Base-by-base conservation (phyloP, 306 rosid genomes). In the Gynostemma pentaphyllum region DNA sequence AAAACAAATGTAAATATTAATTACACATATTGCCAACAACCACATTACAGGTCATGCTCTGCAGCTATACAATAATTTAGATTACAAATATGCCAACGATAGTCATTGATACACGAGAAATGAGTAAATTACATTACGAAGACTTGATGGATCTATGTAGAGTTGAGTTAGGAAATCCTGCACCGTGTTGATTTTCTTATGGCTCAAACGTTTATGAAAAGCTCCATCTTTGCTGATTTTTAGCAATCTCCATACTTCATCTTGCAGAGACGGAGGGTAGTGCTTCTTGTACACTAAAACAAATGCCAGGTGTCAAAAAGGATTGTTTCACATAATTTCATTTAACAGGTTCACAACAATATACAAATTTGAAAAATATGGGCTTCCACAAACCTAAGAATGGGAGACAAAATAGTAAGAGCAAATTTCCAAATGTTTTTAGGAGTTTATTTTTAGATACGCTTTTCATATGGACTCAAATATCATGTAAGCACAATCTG, bases 141-240 rank as follows among this genome's bases (percentile, higher is more conserved):
- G 89, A 79, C 87, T 79, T 66, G 81, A 67, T 69, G 97, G 80
- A 64, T 94, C 87, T 62, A 82, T 55, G 65, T 74, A 82, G 80
- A 84, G 95, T 52, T 76, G 85, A 54, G 71, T 94, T 66, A 94
- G 88, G 78, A 92, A 88, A 79, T 92, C 99, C 74, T 81, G 75
- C 72, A 92, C 99, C 0, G 87, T 86, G 9, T 19, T 36, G 77
- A 94, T 75, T 66, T 64, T 81, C 82, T 84, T 88, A 57, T 84
- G 78, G 60, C 82, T 78, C 81, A 94, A 71, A 37, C 99, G 95
- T 79, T 81, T 86, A 71, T 94, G 99, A 71, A 88, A 94, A 68
- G 97, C 96, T 76, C 99, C 99, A 5, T 94, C 99, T 75, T 94
- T 94, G 41, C 99, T 95, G 56, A 88, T 94, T 84, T 88, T 94